A percentile compares a stretch with the other conserved stretches of the same genome.
Conservation (phyloP, 2,329 filamentous ascomycete species). For the Beauveria sp. region DNA sequence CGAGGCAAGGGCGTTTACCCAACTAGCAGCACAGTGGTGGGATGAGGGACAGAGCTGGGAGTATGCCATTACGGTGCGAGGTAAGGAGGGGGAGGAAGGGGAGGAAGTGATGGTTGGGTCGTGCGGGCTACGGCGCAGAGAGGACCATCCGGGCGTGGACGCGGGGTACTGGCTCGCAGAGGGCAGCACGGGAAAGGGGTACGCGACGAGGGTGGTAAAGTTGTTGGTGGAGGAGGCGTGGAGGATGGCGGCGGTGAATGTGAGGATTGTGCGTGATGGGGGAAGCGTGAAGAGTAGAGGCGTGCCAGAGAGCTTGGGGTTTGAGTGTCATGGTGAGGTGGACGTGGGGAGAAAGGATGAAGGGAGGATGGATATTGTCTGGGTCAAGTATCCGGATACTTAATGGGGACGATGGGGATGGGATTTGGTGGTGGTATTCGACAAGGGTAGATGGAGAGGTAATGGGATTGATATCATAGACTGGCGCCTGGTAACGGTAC, state of each 20-base stretch:
- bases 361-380: not conserved
- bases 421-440: not conserved
- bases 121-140: not conserved
- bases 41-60: not conserved
- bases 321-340: not conserved
- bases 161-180: slow-evolving; percentile 5
- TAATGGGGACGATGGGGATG: not conserved
- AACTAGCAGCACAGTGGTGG: not conserved
- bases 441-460: too few species aligned
- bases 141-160: slow-evolving; percentile 1
- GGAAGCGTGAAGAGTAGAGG: not conserved
- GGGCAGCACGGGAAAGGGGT: not conserved
- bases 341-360: not conserved
- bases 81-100: not conserved
- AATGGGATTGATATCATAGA: too few species aligned
- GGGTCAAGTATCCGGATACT: not conserved
- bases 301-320: not conserved
- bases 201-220: not conserved
- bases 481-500: too few species aligned
- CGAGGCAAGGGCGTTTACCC: not conserved
- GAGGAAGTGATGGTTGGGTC: not conserved
- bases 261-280: not conserved
- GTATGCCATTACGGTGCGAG: not conserved
- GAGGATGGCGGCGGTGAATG: not conserved
- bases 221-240: not conserved